Base-by-base conservation (phyloP, 371 early-diverging fungal species). In the Mortierella sp. region DNA sequence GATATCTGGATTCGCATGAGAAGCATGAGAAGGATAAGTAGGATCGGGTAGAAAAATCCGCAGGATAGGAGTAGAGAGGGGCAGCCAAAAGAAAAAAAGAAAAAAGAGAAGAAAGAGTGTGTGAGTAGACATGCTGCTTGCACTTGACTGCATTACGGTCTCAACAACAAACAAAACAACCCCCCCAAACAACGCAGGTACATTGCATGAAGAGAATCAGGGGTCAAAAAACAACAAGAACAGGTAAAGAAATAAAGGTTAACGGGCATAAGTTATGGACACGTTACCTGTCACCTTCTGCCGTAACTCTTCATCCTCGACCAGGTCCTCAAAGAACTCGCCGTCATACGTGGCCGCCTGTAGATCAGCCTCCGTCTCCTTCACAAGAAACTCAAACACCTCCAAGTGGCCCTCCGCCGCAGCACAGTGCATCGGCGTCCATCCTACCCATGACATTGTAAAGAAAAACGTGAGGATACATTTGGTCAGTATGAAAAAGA, bases 401-500 rank as follows among this genome's bases (percentile, higher is more conserved):
- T 83, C 85, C 34, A 88, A 41, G 67, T 92, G 89, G 2, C 92
- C 92, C 74, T 91, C 92, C 0, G 91, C 92, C 43, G 89, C 87
- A 7, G 93, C 93, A 71, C 90, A 91, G 71, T 93, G 94, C 74
- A 93, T 76, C 9, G 94, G 91, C 2, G 94, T 92, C 93, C 93
- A 92, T 6, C 92, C 93, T 81, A 58, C 41, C 31, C 31, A 41
- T 40, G 13, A n/a, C 41, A 39, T 37, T 29, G 2, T n/a, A 41
- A 50, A 41, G 44, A 47, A 41, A 22, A 7, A 26, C 8, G 40
- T 58, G 0, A 52, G n/a, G 31, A 16, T 8, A 1, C 1, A 16
- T 0, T 16, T 19, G 44, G 41, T 22, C 31, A 50, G 11, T n/a
- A 26, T 7, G 16, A 64, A 67, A 29, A n/a, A 40, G 40, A 29